Percentiles rank a stretch among this genome's conserved stretches.
Conservation (phyloP, 1,284 basidiomycete genomes). For the Cutaneotrichosporon daszewskae region DNA sequence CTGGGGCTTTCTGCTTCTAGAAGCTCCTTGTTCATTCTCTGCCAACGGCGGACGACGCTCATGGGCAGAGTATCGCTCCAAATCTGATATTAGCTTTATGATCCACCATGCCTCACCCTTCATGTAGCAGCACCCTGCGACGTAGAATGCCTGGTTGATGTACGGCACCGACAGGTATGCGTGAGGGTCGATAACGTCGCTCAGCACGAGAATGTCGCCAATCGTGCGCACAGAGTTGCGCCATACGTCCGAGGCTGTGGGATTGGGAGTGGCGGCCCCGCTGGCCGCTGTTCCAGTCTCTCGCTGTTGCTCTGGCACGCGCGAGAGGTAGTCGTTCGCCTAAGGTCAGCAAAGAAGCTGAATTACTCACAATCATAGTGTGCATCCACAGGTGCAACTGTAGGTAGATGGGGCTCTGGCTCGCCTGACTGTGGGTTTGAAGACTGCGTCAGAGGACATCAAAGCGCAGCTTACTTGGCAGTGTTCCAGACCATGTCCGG, state of each 20-base stretch:
- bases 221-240: slow-evolving; percentile 28
- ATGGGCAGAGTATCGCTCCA: slow-evolving; percentile 6
- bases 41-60: no score
- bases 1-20: no score
- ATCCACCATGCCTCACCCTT: slow-evolving; percentile 23
- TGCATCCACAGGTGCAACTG: slow-evolving; percentile 34
- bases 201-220: slow-evolving; percentile 29
- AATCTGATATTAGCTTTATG: slow-evolving; percentile 5
- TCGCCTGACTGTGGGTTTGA: slow-evolving; percentile 17
- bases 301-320: neutral
- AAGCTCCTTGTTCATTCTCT: no score
- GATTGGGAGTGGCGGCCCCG: neutral
- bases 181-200: slow-evolving; percentile 26
- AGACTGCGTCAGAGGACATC: no score
- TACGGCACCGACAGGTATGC: slow-evolving; percentile 29
- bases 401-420: slow-evolving; percentile 23
- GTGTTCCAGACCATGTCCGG: slow-evolving; percentile 30
- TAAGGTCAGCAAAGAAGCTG: no score
- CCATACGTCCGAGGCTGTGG: slow-evolving; percentile 18
- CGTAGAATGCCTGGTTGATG: slow-evolving; percentile 30
- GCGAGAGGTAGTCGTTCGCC: slow-evolving; percentile 2
- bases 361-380: slow-evolving; percentile 27
- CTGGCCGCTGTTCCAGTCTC: no score
- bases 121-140: slow-evolving; percentile 30
- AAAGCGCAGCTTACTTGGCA: no score